Base-by-base conservation (phyloP, 2,329 filamentous ascomycete species). In the Epichloe festucae region DNA sequence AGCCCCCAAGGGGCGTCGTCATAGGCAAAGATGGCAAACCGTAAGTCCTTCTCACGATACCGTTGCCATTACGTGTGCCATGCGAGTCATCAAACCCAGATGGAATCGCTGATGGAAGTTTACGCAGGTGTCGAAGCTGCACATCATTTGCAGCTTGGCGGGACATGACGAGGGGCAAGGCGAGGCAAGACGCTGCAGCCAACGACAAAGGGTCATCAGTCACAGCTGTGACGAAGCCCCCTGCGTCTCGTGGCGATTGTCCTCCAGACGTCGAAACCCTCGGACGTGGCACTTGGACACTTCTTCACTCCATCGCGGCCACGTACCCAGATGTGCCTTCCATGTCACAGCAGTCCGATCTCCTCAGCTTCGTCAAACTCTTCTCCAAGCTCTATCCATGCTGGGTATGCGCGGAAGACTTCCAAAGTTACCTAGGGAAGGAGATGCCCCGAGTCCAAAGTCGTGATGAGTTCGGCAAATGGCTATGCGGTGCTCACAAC, bases 371-470 rank as follows among this genome's bases (percentile, higher is more conserved):
- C 70, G 76, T 98, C 60, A 71, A 73, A 23, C 74, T 89, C 2
- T 95, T 98, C 66, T 83, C 87, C 27, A 85, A 85, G 58, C 70
- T 97, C 19, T 98, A 98, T 64, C 93, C 93, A 4, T 98, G 93
- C 73, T 95, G 90, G 89, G 79, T 86, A 3, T 98, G 93, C 68
- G 93, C 90, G 36, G 85, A 91, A 54, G 91, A 97, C 64, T 96
- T 98, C 67, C 85, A 85, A 66, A 66, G 66, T 0, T 97, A 91
- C 77, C 84, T 97, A 73, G 75, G 73, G 55, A 76, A 77, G 56
- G 85, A 90, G 57, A 78, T 79, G 63, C 82, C 91, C 40, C 66
- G 67, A 55, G 71, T 78, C 8, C 72, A 69, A 40, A 78, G 75
- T 57, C 70, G 81, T 39, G 78, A 81, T 52, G 85, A 89, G 59